These are phyloP conservation scores for Oropetium thomaeum DNA, from an alignment of 176 grass and related monocot genomes.

Conservation along the genomic window DNA sequence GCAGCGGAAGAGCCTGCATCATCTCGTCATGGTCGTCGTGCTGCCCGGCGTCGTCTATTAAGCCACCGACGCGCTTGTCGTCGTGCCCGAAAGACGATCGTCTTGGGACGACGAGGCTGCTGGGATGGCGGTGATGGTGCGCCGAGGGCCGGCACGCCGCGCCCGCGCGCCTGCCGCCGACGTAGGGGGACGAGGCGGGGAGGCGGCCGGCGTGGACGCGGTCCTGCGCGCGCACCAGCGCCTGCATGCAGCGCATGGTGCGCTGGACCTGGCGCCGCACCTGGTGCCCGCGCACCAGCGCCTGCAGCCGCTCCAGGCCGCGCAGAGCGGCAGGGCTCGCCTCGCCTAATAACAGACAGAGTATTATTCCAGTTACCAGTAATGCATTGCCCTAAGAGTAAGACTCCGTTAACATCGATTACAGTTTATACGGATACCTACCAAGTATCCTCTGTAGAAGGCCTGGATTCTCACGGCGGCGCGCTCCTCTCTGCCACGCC, in stretches of 20 bases:
- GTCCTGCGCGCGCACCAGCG: constrained; percentile 73
- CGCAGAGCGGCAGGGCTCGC: constrained; percentile 57
- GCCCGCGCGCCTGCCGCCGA: background rate
- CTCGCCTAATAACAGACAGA: too few relatives aligned
- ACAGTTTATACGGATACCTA: background rate
- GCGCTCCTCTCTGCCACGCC: constrained; percentile 38
- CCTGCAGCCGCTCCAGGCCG: constrained; percentile 73
- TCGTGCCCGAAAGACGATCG: constrained; percentile 4
- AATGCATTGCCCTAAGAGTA: too few relatives aligned
- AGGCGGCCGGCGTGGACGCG: constrained; percentile 58
- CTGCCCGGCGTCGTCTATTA: constrained; percentile 2
- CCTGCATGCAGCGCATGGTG: constrained; percentile 82
- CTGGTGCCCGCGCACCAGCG: constrained; percentile 71
- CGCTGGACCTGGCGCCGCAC: constrained; percentile 73
- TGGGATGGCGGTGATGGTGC: background rate
- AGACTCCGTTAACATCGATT: too few relatives aligned
- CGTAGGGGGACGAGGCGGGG: background rate
- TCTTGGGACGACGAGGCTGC: background rate
- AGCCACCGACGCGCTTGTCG: background rate
- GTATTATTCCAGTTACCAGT: too few relatives aligned
- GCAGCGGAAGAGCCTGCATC: background rate
- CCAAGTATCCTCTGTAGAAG: constrained; percentile 85
- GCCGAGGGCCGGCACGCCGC: background rate
- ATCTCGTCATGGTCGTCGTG: background rate
- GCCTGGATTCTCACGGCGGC: constrained; percentile 78